Percentiles rank a stretch among this genome's conserved stretches.
Evolutionary conservation across 345 rosid species (phyloP).

Genomic region (Microthlaspi erraticum): DNA sequence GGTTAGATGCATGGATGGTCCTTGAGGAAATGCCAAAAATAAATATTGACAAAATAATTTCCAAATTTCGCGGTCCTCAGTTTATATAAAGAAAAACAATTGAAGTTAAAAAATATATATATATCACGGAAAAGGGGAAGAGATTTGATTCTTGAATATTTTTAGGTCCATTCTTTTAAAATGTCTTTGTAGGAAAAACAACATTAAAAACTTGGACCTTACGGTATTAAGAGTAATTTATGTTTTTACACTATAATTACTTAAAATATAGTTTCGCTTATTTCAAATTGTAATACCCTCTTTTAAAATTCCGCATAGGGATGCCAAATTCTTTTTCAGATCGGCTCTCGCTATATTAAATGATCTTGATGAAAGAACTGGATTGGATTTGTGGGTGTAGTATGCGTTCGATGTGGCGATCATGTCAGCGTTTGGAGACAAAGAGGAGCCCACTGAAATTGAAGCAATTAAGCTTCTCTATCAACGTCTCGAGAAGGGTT

Average conservation of each 20-base stretch:
- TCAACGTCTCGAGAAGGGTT: slow-evolving; percentile 75
- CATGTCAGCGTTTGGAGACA: slow-evolving; percentile 72
- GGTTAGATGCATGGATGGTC: slow-evolving; percentile 34
- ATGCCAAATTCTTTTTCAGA: neutral
- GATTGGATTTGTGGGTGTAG: slow-evolving; percentile 47
- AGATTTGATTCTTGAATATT: neutral
- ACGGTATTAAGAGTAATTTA: neutral
- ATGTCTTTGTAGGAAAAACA: neutral
- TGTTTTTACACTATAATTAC: neutral
- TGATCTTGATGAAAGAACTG: neutral
- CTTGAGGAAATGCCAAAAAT: slow-evolving; percentile 24
- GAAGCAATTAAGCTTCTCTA: slow-evolving; percentile 73
- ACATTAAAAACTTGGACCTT: neutral
- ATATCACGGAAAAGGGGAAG: neutral
- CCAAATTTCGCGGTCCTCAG: slow-evolving; percentile 30
- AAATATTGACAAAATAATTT: slow-evolving; percentile 7
- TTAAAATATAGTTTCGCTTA: no score
- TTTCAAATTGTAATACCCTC: no score
- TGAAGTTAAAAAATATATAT: neutral
- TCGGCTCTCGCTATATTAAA: neutral
- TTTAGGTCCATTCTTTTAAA: slow-evolving; percentile 1
- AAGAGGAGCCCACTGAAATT: slow-evolving; percentile 53
- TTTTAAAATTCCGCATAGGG: slow-evolving; percentile 1
- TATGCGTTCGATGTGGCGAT: slow-evolving; percentile 98
- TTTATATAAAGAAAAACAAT: neutral